Evolutionary conservation across 2,329 filamentous ascomycete species (phyloP).

Genomic region (Elsinoe ampelina): DNA sequence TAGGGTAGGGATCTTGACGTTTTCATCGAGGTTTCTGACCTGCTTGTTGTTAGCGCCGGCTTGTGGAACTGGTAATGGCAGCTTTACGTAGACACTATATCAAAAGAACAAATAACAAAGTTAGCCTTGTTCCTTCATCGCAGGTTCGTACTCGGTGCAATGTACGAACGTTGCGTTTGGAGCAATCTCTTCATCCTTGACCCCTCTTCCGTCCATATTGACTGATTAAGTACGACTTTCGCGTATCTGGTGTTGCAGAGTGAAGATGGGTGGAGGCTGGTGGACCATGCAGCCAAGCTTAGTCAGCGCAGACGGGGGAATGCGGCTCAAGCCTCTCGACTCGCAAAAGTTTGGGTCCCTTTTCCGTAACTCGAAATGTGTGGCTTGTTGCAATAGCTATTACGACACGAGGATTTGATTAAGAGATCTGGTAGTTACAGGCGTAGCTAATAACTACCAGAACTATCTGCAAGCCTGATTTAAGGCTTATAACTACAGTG

Average conservation of each 20-base stretch:
- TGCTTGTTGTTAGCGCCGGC: constrained; percentile 23
- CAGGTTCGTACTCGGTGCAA: constrained; percentile 33
- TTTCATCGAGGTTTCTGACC: constrained; percentile 81
- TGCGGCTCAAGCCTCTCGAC: no score
- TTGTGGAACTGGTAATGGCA: not conserved
- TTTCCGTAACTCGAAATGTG: no score
- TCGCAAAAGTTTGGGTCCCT: no score
- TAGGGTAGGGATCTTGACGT: constrained; percentile 70
- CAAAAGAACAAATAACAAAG: constrained; percentile 17
- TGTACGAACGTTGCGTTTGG: constrained; percentile 35
- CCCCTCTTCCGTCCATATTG: not conserved
- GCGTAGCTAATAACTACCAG: no score
- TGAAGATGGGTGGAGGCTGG: no score
- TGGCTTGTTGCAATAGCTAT: no score
- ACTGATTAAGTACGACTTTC: no score
- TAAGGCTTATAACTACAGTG: no score
- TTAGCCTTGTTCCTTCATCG: constrained; percentile 19
- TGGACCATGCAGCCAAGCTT: not conserved
- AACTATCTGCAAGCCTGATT: no score
- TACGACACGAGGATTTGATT: no score
- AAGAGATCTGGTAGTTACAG: no score
- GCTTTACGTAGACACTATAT: constrained; percentile 26
- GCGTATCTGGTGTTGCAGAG: no score
- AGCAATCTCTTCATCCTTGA: not conserved
- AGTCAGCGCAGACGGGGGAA: not conserved